Evolutionary conservation across 345 rosid genomes (phyloP).

Genomic region (Cochlearia excelsa): DNA sequence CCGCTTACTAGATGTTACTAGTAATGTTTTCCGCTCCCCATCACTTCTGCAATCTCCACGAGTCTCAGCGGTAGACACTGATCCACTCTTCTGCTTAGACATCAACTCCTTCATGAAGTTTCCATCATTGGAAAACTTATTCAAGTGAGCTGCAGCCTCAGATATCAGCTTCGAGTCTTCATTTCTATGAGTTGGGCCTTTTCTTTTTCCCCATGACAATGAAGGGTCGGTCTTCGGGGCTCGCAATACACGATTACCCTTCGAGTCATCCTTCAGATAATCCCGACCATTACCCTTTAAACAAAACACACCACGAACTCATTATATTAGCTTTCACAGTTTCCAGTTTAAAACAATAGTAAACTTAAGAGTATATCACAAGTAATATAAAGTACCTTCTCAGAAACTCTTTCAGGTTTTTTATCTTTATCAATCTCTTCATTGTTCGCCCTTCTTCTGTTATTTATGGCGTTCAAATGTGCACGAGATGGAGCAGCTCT

Average conservation of each 20-base stretch:
- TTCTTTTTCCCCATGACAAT: constrained; percentile 74
- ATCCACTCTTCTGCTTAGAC: constrained; percentile 37
- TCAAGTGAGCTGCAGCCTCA: constrained; percentile 58
- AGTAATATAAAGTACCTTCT: constrained; percentile 44
- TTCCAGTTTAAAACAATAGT: constrained; percentile 1
- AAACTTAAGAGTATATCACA: background rate
- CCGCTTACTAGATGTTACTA: too few species aligned
- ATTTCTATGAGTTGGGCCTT: constrained; percentile 39
- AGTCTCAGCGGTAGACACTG: constrained; percentile 33
- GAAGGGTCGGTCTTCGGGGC: constrained; percentile 65
- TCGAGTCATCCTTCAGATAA: constrained; percentile 63
- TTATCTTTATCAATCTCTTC: constrained; percentile 36
- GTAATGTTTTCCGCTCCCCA: constrained; percentile 23
- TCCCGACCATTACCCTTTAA: constrained; percentile 40
- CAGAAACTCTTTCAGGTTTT: constrained; percentile 39
- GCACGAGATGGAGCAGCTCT: constrained; percentile 81
- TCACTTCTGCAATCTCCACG: constrained; percentile 31
- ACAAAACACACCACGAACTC: constrained; percentile 1
- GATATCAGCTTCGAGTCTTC: constrained; percentile 53
- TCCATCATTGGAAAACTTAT: constrained; percentile 76
- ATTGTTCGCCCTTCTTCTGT: constrained; percentile 46
- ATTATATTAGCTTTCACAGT: constrained; percentile 4
- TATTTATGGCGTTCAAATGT: constrained; percentile 76
- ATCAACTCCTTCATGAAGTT: constrained; percentile 61
- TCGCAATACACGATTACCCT: constrained; percentile 54